Evolutionary conservation across 768 basidiomycete species (phyloP), one percentile per base, ranked within the genome.

Genomic region (Suillus discolor): DNA sequence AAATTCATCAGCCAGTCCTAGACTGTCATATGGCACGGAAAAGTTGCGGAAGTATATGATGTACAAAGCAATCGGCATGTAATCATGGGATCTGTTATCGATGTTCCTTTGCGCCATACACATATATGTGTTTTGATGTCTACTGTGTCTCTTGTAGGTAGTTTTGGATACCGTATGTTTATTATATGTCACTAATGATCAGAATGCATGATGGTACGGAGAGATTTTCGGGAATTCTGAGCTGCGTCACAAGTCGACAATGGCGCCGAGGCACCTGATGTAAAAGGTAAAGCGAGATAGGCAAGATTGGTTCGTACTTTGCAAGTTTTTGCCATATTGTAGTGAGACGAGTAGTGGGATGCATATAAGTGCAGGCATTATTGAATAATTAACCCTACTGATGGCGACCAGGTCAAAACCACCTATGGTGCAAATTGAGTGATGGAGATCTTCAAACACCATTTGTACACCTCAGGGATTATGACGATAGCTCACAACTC

Each of bases 1-100:
- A 79, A 75, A 67, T 71, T 81, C 1, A 72, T 76, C 20, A 0
- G 69, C 23, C 59, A 62, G 7, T 53, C 49, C n/a, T 64, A 62
- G 36, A 59, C 23, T 3, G 20, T 6, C 51, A 7, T 55, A 8
- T 16, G 12, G 23, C 34, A 31, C 28, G n/a, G 5, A 28, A 23
- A 64, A 61, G 39, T 15, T 7, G 13, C 12, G 9, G 61, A 49
- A 62, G n/a, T 3, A 20, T 8, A 34, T 18, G 44, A 18, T 5
- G 6, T 12, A 23, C n/a, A 51, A 36, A 55, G 5, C 53, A 6
- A 34, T 34, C 20, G 8, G 18, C 18, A 34, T 51, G 25, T 51
- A 16, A 25, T 51, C 3, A 51, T 51, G 51, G 16, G 9, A 31
- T 18, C 11, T 51, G 15, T 51, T 51, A 28, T 51, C 23, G 13